Percentiles rank a stretch among this genome's conserved stretches.
Evolutionary conservation across 352 stramenopile species (phyloP).

Genomic region (Plasmopara muralis): DNA sequence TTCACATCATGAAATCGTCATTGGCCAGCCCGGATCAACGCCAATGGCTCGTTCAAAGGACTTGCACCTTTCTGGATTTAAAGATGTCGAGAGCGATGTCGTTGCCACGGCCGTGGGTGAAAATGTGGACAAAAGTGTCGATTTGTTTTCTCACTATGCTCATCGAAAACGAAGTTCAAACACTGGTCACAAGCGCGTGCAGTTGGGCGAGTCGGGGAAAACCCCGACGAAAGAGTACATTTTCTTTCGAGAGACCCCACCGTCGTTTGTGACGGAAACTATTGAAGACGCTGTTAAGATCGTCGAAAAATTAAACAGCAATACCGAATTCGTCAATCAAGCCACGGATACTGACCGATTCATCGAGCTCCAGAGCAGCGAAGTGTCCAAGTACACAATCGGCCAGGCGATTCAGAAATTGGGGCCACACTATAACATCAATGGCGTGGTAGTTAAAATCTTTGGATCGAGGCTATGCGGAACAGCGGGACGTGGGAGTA

Average conservation of each 20-base stretch:
- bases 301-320: constrained; percentile 40
- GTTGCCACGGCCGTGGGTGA: neutral
- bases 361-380: constrained; percentile 72
- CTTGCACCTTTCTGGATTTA: constrained; percentile 8
- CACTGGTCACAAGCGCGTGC: constrained; percentile 49
- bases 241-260: constrained; percentile 79
- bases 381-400: constrained; percentile 71
- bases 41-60: constrained; percentile 35
- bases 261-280: constrained; percentile 70
- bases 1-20: constrained; percentile 23
- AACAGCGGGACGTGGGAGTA: constrained; percentile 53
- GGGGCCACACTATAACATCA: constrained; percentile 44
- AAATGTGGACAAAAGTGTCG: neutral
- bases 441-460: constrained; percentile 56
- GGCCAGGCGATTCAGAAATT: constrained; percentile 49
- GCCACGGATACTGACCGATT: constrained; percentile 35
- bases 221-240: constrained; percentile 79
- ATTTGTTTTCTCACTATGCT: constrained; percentile 48
- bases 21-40: constrained; percentile 57
- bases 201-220: constrained; percentile 40
- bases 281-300: constrained; percentile 54
- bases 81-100: constrained; percentile 36
- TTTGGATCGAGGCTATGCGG: constrained; percentile 67
- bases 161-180: constrained; percentile 35
- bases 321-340: constrained; percentile 37